Percentiles rank a stretch among this genome's conserved stretches.
These are phyloP conservation scores for Straminergon stramineum DNA, from an alignment of 225 moss, liverwort and hornwort species.

Conservation along the genomic window DNA sequence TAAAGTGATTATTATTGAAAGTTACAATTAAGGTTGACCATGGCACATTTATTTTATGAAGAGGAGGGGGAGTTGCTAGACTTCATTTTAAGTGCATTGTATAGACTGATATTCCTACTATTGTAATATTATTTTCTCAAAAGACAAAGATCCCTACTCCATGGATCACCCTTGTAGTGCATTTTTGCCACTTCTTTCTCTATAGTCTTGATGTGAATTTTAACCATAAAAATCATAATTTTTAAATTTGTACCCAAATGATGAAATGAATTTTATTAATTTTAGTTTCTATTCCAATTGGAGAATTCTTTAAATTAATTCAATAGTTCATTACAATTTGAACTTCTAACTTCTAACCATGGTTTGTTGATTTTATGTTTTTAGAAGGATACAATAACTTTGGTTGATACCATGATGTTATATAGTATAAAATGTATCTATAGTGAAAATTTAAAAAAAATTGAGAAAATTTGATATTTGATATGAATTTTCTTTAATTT, in stretches of 20 bases:
- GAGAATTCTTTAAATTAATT: neutral
- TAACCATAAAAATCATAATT: neutral
- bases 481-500: neutral
- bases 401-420: neutral
- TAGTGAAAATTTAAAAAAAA: neutral
- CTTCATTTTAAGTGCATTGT: neutral
- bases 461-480: neutral
- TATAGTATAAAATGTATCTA: neutral
- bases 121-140: neutral
- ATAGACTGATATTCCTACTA: neutral
- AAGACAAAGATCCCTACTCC: neutral
- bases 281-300: neutral
- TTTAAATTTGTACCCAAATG: neutral
- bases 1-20: too few relatives aligned
- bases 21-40: too few relatives aligned
- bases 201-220: too few relatives aligned
- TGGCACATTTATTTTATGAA: neutral
- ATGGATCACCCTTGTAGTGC: accelerated
- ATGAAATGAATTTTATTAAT: neutral
- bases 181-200: neutral
- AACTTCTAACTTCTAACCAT: neutral
- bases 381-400: neutral
- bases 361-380: neutral
- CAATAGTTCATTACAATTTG: neutral
- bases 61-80: neutral